phyloP scores from a whole-genome alignment of 495 filamentous ascomycete species.

The Hypoxylon lenormandii region DNA sequence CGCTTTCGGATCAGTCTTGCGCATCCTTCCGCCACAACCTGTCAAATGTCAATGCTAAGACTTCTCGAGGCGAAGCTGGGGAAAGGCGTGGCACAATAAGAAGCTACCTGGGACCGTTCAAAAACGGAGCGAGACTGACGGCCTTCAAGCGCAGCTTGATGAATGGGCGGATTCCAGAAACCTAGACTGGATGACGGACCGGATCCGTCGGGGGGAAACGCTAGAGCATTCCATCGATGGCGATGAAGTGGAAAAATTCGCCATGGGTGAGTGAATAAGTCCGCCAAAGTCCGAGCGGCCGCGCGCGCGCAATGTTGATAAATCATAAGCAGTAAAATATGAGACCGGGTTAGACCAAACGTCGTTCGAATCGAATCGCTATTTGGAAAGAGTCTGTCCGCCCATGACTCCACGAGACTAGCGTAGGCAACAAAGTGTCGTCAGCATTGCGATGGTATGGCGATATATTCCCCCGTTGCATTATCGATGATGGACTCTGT shows the following conservation, averaged over 20 bases:
- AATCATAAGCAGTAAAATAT: neutral
- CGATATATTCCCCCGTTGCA: neutral
- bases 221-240: slow-evolving; percentile 13
- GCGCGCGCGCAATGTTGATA: slow-evolving; percentile 7
- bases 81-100: slow-evolving; percentile 23
- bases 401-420: slow-evolving; percentile 13
- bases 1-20: slow-evolving; percentile 37
- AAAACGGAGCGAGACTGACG: slow-evolving; percentile 8
- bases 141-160: neutral
- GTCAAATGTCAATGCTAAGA: slow-evolving; percentile 28
- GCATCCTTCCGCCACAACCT: slow-evolving; percentile 16
- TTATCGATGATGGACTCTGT: no score
- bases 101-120: slow-evolving; percentile 5
- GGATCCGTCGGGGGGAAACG: slow-evolving; percentile 38
- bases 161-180: slow-evolving; percentile 13
- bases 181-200: slow-evolving; percentile 18
- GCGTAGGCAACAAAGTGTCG: slow-evolving; percentile 40
- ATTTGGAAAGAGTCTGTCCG: slow-evolving; percentile 1
- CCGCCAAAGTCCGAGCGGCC: slow-evolving; percentile 46
- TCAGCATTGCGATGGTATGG: slow-evolving; percentile 34
- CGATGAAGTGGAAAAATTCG: slow-evolving; percentile 4
- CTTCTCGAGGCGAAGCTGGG: slow-evolving; percentile 27
- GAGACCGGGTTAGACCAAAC: slow-evolving; percentile 17
- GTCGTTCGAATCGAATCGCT: no score
- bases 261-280: slow-evolving; percentile 27